These are phyloP conservation scores for Daedaleopsis nitida DNA, from an alignment of 768 basidiomycete genomes.

Conservation along the genomic window DNA sequence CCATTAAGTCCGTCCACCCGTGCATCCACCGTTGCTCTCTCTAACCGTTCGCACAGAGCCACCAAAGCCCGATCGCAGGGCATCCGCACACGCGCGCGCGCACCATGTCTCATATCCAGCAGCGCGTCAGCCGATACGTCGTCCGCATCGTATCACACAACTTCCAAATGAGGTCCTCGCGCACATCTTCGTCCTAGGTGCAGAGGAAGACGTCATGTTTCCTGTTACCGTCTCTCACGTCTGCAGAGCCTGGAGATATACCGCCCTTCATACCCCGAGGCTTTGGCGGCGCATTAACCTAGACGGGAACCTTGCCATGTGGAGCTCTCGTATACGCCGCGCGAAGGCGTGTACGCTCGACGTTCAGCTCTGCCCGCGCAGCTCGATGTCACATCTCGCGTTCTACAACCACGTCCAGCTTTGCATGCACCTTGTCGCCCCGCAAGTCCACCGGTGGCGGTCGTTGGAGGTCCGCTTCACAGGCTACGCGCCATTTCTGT, in stretches of 20 bases:
- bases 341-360: slow-evolving; percentile 64
- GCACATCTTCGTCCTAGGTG: slow-evolving; percentile 62
- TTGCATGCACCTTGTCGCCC: slow-evolving; percentile 58
- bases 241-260: slow-evolving; percentile 62
- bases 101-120: slow-evolving; percentile 1
- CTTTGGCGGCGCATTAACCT: slow-evolving; percentile 68
- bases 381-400: slow-evolving; percentile 9
- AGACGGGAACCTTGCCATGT: slow-evolving; percentile 53
- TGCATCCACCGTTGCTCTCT: background rate
- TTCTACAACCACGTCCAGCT: slow-evolving; percentile 45
- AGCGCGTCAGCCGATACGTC: slow-evolving; percentile 11
- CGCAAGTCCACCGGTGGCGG: slow-evolving; percentile 56
- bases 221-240: slow-evolving; percentile 70
- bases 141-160: slow-evolving; percentile 51
- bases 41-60: slow-evolving; percentile 11
- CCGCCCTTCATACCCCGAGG: slow-evolving; percentile 59
- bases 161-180: slow-evolving; percentile 68
- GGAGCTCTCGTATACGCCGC: slow-evolving; percentile 62
- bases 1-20: slow-evolving; percentile 15
- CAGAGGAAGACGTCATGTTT: slow-evolving; percentile 56
- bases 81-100: slow-evolving; percentile 6
- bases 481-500: slow-evolving; percentile 62
- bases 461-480: slow-evolving; percentile 61
- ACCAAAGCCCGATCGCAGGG: slow-evolving; percentile 11
- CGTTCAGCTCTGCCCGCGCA: slow-evolving; percentile 43